Evolutionary conservation across 805 yeast species (phyloP), one percentile per base, ranked within the genome.

Genomic region (Ogataea pini): DNA sequence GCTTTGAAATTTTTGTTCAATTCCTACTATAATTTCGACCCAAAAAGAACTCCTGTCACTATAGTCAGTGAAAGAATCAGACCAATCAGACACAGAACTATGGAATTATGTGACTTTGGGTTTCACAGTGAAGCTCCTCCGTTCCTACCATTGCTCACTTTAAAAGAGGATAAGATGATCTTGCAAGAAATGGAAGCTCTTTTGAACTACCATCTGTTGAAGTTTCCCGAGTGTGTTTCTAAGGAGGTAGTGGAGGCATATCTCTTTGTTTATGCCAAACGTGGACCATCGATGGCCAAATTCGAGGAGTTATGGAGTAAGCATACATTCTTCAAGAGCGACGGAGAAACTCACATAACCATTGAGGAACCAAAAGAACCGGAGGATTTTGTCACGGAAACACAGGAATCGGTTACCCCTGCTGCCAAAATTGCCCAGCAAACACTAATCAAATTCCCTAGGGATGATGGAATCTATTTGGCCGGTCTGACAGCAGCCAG

Each of bases 181-280:
- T 46, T 86, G 36, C 82, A 85, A 0, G 98, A 92, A 65, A 80
- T 92, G 0, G 75, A 80, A 50, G 97, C 97, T 0, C 49, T 92
- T 5, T 80, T 95, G 83, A 75, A 77, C 1, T 82, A 75, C 57
- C 68, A 80, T 12, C 50, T 80, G 19, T 63, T 76, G 17, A 60
- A 64, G 28, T 64, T 69, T 38, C 83, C 84, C 0, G 57, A 65
- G 0, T 65, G 70, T 22, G 65, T 86, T 9, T 73, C 69, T 25
- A 57, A 57, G 1, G 70, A 72, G 19, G 61, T 73, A 6, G 69
- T 83, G 13, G 76, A 79, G 29, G 69, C 82, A 4, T 84, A 73
- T 56, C 63, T 88, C 54, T 73, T 74, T 46, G 73, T 83, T 25
- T 65, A 75, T 3, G 60, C 75, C 7, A 59, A 65, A 34, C 67